These are phyloP conservation scores for Phytomonas sp. DNA, from an alignment of 208 protist genomes.

Conservation along the genomic window DNA sequence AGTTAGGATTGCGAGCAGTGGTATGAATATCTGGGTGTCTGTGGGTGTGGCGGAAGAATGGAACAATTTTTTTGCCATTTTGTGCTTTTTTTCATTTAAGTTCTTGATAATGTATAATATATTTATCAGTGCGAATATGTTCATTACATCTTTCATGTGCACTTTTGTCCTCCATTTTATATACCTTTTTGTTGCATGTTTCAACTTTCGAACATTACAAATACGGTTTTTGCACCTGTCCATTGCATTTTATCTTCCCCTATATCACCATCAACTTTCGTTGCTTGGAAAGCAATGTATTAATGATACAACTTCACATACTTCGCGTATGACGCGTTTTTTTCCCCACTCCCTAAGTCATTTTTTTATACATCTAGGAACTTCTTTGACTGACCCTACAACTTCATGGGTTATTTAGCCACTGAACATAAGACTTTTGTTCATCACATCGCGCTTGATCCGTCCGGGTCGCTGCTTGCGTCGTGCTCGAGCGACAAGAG, in stretches of 20 bases:
- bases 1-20: not conserved
- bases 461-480: slow-evolving; percentile 64
- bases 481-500: slow-evolving; percentile 84
- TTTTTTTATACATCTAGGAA: slow-evolving; percentile 1
- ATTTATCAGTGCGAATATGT: not conserved
- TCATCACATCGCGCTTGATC: slow-evolving; percentile 76
- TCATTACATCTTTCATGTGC: not conserved
- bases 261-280: not conserved
- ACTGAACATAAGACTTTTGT: slow-evolving; percentile 76
- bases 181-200: not conserved
- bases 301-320: not conserved
- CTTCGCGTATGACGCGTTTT: slow-evolving; percentile 5
- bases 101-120: not conserved
- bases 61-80: not conserved
- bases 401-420: slow-evolving; percentile 29
- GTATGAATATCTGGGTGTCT: not conserved
- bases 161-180: not conserved
- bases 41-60: not conserved
- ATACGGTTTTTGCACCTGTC: not conserved
- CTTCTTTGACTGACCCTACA: not conserved
- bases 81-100: not conserved
- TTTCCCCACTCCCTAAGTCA: slow-evolving; percentile 10
- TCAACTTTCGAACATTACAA: not conserved
- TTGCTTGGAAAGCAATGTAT: not conserved
- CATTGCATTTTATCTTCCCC: not conserved